Base-by-base conservation (phyloP, 1,284 basidiomycete species). In the Clitocybe nebularis region DNA sequence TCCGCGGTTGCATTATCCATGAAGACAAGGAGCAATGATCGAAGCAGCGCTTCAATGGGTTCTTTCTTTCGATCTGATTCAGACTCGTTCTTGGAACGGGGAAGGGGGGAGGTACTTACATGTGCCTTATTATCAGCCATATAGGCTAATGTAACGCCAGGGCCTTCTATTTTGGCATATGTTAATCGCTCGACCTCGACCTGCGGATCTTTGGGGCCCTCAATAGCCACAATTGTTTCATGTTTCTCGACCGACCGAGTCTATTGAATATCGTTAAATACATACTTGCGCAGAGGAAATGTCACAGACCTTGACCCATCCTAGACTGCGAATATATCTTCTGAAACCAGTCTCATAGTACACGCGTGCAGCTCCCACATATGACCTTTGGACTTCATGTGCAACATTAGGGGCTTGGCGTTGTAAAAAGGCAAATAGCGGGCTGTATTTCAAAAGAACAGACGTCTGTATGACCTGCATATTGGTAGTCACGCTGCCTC, bases 331-430 rank as follows among this genome's bases (percentile, higher is more conserved):
- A 20, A 84, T 77, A 60, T 99, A 99, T 36, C 96, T 72, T 45
- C 96, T 71, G 59, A 99, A 94, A 0, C 88, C 92, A 11, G 96
- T 98, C 65, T 99, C 96, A 50, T 93, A 98, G 61, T 97, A 99
- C 13, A 91, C 78, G 14, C 93, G 78, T 3, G 90, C 88, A 8
- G 89, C 82, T 33, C 78, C 79, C 22, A 89, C 70, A 59, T 99
- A 99, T 3, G 89, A 85, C 36, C 91, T 75, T 62, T 95, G 93
- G 14, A 99, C 72, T 62, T 98, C 95, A 47, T 79, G 79, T 1
- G 95, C 93, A 19, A 94, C 87, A 24, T 76, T 73, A 3, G 86
- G 76, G 10, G 86, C 85, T 51, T 94, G 90, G 5, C 87, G 79
- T 46, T 87, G 81, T 25, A 99, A 70, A 58, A 99, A 99, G 1